Base-by-base conservation (phyloP, 2,329 filamentous ascomycete species). In the Alternaria atra region DNA sequence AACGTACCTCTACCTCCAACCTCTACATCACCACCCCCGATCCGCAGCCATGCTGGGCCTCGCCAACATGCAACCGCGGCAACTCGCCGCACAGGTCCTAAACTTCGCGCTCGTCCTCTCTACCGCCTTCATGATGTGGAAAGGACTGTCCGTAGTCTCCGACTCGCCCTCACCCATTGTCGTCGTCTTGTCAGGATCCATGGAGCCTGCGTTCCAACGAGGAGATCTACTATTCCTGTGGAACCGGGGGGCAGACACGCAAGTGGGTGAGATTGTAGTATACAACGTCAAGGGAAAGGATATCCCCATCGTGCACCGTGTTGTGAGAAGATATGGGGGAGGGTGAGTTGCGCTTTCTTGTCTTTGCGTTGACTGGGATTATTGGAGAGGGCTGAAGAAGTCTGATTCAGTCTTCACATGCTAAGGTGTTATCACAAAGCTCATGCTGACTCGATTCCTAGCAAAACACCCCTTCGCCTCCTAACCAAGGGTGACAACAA, bases 401-500 rank as follows among this genome's bases (percentile, higher is more conserved):
- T 15, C 30, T 25, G 30, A 3, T 8, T 37, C 30, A 17, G 46
- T 20, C 35, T 35, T 20, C 46, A 25, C 13, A 17, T 50, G 23
- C 30, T 27, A 32, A 35, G 20, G 34, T 23, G 42, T 44, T 27
- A 44, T 15, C 4, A 44, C 23, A 44, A 44, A 44, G 23, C 42
- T 44, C 12, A 63, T 12, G 23, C 65, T 75, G 27, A 65, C 67
- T 35, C 32, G 27, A 50, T 64, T 9, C 43, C 64, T 61, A 85
- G 83, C 57, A 73, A 76, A 67, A 80, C 80, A 43, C 83, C 84
- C 15, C 77, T 86, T 34, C 81, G 92, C 75, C 87, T 99, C 20
- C 87, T 99, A 58, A 99, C 95, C 34, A 99, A 99, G 82, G 95
- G 95, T 68, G 95, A 99, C 82, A 99, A 98, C 84, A 99, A 99